phyloP scores from a whole-genome alignment of 768 basidiomycete genomes.

The Asterophora parasitica region DNA sequence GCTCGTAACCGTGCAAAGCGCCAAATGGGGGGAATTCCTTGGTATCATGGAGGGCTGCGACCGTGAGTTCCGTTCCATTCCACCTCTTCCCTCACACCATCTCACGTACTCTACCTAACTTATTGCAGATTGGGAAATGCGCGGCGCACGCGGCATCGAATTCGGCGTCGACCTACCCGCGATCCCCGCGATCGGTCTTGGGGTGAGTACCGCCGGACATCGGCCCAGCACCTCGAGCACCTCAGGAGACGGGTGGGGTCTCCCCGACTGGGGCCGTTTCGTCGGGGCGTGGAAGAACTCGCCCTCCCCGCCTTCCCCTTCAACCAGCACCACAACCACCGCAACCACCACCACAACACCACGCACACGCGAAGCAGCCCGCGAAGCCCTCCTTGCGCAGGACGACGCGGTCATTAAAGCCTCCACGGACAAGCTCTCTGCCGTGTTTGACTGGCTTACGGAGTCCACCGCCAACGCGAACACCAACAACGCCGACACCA shows the following conservation, averaged over 20 bases:
- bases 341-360: constrained; percentile 1
- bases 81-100: neutral
- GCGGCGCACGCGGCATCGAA: constrained; percentile 81
- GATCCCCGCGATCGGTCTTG: constrained; percentile 39
- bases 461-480: constrained; percentile 32
- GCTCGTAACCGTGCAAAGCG: constrained; percentile 85
- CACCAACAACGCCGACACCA: constrained; percentile 9
- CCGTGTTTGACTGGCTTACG: constrained; percentile 75
- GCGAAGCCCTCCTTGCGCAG: constrained; percentile 16
- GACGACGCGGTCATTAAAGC: constrained; percentile 55
- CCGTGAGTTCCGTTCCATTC: constrained; percentile 39
- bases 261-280: constrained; percentile 62
- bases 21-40: constrained; percentile 94
- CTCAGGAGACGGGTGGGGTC: constrained; percentile 37
- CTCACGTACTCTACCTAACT: neutral
- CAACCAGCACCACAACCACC: neutral
- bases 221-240: constrained; percentile 1
- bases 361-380: constrained; percentile 18
- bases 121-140: constrained; percentile 77
- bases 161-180: constrained; percentile 56
- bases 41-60: constrained; percentile 87
- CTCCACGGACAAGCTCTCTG: constrained; percentile 68
- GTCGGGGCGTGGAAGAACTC: constrained; percentile 52
- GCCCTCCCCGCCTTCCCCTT: too few species aligned
- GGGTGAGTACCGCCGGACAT: constrained; percentile 15